Base-by-base conservation (phyloP, 768 basidiomycete genomes). In the Lentinula lateritia region DNA sequence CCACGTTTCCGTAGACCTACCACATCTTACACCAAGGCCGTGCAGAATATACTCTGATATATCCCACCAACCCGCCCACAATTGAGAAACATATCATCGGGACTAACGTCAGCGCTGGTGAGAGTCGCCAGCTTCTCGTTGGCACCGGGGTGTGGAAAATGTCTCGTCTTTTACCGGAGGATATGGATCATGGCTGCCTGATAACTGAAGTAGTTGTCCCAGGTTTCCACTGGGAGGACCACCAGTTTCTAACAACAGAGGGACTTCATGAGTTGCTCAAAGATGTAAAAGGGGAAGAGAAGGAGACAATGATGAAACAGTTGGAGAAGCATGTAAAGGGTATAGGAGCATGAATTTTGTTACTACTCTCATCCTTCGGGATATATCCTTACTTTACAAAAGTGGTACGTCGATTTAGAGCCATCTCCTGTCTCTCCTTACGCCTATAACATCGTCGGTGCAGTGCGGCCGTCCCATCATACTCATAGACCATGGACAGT, bases 181-280 rank as follows among this genome's bases (percentile, higher is more conserved):
- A 75, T 64, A 62, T 79, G 20, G 67, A 69, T 8, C 66, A 65
- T 45, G 72, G 75, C 3, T 84, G 83, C 63, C 69, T 87, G 59
- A 83, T 87, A 64, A 81, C 79, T 16, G 83, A 86, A 71, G 78
- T 86, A 5, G 83, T 85, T n/a, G 78, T 83, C 10, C 83, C 84
- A 0, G 83, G 81, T 3, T 83, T 83, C 64, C 66, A 75, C 41
- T 83, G 79, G 80, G 77, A 79, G 56, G 83, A 83, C 64, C 83
- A 84, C 63, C 57, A 70, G 18, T 83, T 75, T 63, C 64, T 83
- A 69, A 75, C 73, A n/a, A 62, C 43, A 62, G 61, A 66, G 23
- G 74, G 58, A 28, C 64, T 83, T 63, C 57, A 72, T 46, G 64
- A 67, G 23, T 59, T 83, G 32, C 78, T 77, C 63, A 65, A 62